Evolutionary conservation across 306 rosid species (phyloP).

Genomic region (Ormosia semicastrata): DNA sequence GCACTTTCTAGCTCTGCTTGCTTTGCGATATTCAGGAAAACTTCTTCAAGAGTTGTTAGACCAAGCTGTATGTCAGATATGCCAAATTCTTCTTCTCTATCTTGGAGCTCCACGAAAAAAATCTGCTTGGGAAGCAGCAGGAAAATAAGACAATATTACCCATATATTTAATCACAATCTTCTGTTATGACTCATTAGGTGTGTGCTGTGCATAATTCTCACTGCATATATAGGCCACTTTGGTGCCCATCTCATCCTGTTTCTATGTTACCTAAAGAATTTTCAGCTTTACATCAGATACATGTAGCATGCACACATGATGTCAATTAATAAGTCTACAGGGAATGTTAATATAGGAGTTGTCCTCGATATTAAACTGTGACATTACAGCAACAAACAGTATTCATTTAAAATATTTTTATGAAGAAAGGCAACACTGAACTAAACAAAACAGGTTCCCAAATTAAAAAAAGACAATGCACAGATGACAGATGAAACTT

Average conservation of each 20-base stretch:
- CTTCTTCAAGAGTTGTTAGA: slow-evolving; percentile 88
- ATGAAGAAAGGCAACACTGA: neutral
- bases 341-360: neutral
- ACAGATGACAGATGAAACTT: neutral
- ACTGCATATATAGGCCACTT: slow-evolving; percentile 1
- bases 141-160: slow-evolving; percentile 1
- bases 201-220: neutral
- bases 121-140: slow-evolving; percentile 46
- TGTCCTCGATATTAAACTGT: slow-evolving; percentile 8
- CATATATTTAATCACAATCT: neutral
- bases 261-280: neutral
- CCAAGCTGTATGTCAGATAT: slow-evolving; percentile 81
- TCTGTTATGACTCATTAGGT: neutral
- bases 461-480: neutral
- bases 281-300: neutral
- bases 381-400: neutral
- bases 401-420: neutral
- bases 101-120: slow-evolving; percentile 72
- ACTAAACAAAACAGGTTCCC: neutral
- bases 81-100: slow-evolving; percentile 64
- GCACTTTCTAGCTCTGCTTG: slow-evolving; percentile 88
- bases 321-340: neutral
- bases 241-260: neutral
- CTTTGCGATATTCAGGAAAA: slow-evolving; percentile 80
- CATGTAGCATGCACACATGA: neutral